A percentile compares a stretch with the other conserved stretches of the same genome.
These are phyloP conservation scores for Bromus sterilis DNA, from an alignment of 176 grass and related monocot genomes.

Conservation along the genomic window DNA sequence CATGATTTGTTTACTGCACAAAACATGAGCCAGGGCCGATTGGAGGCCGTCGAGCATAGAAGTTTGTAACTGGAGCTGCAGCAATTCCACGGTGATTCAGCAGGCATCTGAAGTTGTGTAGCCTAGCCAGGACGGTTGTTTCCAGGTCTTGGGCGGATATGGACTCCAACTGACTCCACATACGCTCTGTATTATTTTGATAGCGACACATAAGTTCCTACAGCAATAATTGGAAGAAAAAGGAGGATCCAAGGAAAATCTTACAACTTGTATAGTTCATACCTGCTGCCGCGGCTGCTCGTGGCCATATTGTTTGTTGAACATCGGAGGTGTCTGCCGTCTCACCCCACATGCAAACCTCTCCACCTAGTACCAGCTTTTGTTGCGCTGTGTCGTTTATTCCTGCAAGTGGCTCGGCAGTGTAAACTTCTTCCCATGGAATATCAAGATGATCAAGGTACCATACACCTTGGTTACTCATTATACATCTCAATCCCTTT, in stretches of 20 bases:
- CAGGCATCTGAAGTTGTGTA: constrained; percentile 84
- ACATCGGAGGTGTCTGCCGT: constrained; percentile 73
- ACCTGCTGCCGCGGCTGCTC: constrained; percentile 90
- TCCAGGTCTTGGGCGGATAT: constrained; percentile 60
- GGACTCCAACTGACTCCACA: constrained; percentile 78
- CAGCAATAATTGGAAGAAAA: not conserved
- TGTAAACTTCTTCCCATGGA: constrained; percentile 89
- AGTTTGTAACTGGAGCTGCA: constrained; percentile 74
- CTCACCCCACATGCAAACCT: constrained; percentile 97
- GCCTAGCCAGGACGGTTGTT: constrained; percentile 45
- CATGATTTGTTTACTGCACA: constrained; percentile 29
- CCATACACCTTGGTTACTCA: constrained; percentile 96
- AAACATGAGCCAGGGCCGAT: constrained; percentile 72
- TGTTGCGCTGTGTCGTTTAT: constrained; percentile 50
- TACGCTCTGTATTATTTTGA: constrained; percentile 44
- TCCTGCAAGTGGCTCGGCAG: constrained; percentile 63
- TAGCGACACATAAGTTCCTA: not conserved
- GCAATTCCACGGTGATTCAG: constrained; percentile 77
- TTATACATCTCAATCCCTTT: constrained; percentile 89
- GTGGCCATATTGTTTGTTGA: constrained; percentile 94
- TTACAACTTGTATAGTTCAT: not conserved
- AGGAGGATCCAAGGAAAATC: not conserved
- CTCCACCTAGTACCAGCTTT: constrained; percentile 84
- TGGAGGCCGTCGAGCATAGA: constrained; percentile 56
- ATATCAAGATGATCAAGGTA: constrained; percentile 95